These are phyloP conservation scores for Nadsonia starkeyi-henricii DNA, from an alignment of 1,139 yeast genomes.

Conservation along the genomic window DNA sequence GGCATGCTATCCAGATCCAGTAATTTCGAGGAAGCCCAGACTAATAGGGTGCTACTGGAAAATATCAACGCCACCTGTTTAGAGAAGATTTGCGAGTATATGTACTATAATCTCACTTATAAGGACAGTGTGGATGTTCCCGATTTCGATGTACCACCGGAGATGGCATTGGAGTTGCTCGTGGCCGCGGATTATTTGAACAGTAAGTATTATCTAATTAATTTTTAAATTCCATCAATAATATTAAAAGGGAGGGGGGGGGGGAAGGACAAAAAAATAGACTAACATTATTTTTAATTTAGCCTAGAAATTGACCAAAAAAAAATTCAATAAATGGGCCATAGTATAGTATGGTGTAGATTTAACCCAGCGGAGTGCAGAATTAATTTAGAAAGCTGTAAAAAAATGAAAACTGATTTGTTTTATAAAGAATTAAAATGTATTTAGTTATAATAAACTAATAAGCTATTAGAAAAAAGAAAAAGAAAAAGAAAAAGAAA, in stretches of 20 bases:
- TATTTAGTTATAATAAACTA: background rate
- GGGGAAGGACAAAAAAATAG: background rate
- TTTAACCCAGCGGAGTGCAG: too few relatives aligned
- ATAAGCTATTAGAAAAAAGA: background rate
- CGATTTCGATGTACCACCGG: slow-evolving; percentile 84
- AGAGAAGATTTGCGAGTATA: slow-evolving; percentile 73
- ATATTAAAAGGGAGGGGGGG: too few relatives aligned
- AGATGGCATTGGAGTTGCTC: slow-evolving; percentile 76
- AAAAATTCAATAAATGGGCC: background rate
- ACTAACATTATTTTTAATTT: background rate
- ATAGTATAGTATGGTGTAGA: background rate
- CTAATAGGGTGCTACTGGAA: slow-evolving; percentile 32
- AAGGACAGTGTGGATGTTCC: slow-evolving; percentile 54
- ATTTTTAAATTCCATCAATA: background rate
- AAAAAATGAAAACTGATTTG: too few relatives aligned
- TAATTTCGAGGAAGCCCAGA: slow-evolving; percentile 38
- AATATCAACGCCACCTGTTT: slow-evolving; percentile 64
- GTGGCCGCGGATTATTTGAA: slow-evolving; percentile 88
- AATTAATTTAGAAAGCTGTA: too few relatives aligned
- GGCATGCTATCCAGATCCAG: slow-evolving; percentile 41
- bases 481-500: too few relatives aligned
- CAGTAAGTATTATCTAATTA: slow-evolving; percentile 21
- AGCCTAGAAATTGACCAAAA: background rate
- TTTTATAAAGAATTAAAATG: background rate
- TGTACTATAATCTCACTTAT: slow-evolving; percentile 64